A percentile compares a stretch with the other conserved stretches of the same genome.
Conservation (phyloP, 2,329 filamentous ascomycete genomes). For the Neofusicoccum sp. region DNA sequence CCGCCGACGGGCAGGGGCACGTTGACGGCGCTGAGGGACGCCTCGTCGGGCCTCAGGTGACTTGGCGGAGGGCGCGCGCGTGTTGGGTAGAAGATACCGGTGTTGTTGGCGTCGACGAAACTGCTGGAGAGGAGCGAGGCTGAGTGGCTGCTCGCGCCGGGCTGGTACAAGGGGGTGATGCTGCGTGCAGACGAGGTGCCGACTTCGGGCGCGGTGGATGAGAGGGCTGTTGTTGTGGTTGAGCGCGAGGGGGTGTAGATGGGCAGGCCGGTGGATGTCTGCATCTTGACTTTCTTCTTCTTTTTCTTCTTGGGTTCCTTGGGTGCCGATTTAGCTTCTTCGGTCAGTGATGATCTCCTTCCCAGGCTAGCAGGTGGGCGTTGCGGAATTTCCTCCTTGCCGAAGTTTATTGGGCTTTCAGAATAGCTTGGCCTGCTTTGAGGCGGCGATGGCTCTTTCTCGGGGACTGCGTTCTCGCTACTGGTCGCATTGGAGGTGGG, state of each 20-base stretch:
- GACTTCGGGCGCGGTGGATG: conserved; percentile 11
- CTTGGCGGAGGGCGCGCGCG: conserved; percentile 9
- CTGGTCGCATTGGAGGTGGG: background rate
- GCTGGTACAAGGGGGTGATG: background rate
- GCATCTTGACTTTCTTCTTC: conserved; percentile 14
- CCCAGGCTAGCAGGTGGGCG: conserved; percentile 1
- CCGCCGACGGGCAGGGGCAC: conserved; percentile 17
- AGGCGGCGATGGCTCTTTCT: background rate
- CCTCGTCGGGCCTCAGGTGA: background rate
- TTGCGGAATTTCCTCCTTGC: conserved; percentile 5
- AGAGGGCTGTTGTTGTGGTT: conserved; percentile 9
- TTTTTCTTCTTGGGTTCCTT: conserved; percentile 16
- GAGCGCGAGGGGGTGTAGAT: conserved; percentile 1
- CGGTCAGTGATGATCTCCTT: conserved; percentile 14
- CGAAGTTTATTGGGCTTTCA: conserved; percentile 8
- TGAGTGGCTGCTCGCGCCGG: background rate
- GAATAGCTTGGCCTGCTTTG: background rate
- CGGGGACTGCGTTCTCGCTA: background rate
- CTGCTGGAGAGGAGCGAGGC: conserved; percentile 12
- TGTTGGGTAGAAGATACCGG: conserved; percentile 16
- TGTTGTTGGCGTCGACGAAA: conserved; percentile 16
- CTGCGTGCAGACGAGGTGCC: conserved; percentile 1
- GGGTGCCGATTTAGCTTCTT: conserved; percentile 9
- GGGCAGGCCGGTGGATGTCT: background rate
- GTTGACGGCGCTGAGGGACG: conserved; percentile 12